These are phyloP conservation scores for Pyrenophora seminiperda DNA, from an alignment of 2,329 filamentous ascomycete genomes.

Conservation along the genomic window DNA sequence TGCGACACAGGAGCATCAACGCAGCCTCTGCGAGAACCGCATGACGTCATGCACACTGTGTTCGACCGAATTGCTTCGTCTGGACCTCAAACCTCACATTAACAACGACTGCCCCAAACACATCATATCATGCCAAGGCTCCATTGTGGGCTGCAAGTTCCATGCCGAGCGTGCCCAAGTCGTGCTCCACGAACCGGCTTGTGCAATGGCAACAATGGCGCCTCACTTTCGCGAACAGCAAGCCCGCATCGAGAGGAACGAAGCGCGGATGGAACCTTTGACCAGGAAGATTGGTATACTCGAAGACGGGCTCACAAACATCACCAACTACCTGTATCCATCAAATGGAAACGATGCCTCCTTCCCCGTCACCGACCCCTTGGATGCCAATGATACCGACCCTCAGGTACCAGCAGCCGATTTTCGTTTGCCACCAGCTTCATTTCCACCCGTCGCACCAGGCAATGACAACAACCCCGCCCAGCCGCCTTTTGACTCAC, in stretches of 20 bases:
- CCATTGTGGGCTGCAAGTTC: slow-evolving; percentile 51
- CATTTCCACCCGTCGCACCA: slow-evolving; percentile 39
- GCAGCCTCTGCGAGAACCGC: slow-evolving; percentile 58
- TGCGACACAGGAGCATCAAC: slow-evolving; percentile 48
- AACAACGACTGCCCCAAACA: slow-evolving; percentile 51
- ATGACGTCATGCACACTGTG: slow-evolving; percentile 53
- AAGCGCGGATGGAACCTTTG: slow-evolving; percentile 51
- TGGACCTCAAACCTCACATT: slow-evolving; percentile 50
- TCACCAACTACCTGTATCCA: slow-evolving; percentile 51
- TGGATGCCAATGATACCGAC: slow-evolving; percentile 40
- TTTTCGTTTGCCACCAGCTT: slow-evolving; percentile 42
- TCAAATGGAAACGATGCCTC: slow-evolving; percentile 39
- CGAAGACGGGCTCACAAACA: slow-evolving; percentile 51
- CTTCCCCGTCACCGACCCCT: slow-evolving; percentile 40
- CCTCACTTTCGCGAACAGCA: slow-evolving; percentile 53
- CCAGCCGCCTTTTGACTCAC: slow-evolving; percentile 51
- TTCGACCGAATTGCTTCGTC: slow-evolving; percentile 47
- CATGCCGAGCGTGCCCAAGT: slow-evolving; percentile 48
- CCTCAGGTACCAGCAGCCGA: slow-evolving; percentile 46
- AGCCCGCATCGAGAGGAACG: slow-evolving; percentile 51
- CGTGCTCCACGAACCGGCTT: slow-evolving; percentile 49
- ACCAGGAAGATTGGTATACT: slow-evolving; percentile 52
- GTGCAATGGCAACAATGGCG: slow-evolving; percentile 54
- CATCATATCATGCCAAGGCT: slow-evolving; percentile 52
- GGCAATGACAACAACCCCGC: slow-evolving; percentile 28